Conservation (phyloP, 805 yeast species). For the Nakazawaea holstii region DNA sequence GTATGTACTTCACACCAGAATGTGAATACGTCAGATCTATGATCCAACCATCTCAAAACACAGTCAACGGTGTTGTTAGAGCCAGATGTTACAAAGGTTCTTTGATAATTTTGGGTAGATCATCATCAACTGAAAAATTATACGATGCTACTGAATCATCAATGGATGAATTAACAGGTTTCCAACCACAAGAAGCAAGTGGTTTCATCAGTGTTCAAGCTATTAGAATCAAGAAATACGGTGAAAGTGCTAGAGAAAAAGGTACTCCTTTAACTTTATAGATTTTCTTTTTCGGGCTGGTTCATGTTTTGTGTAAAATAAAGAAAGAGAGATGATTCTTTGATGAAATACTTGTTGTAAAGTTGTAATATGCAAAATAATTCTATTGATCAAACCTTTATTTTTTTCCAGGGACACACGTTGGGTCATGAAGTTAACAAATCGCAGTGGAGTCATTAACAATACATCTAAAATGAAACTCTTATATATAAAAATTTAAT, state of each 20-base stretch:
- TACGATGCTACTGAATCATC: slow-evolving; percentile 98
- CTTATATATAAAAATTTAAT: too few relatives aligned
- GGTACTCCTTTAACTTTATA: slow-evolving; percentile 49
- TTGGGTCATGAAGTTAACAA: background rate
- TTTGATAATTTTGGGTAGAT: slow-evolving; percentile 83
- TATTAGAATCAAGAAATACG: slow-evolving; percentile 96
- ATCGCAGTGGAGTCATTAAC: background rate
- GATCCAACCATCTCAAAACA: slow-evolving; percentile 91
- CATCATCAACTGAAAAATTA: slow-evolving; percentile 89
- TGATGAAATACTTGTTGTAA: too few relatives aligned
- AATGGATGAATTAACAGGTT: slow-evolving; percentile 98
- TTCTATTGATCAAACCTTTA: too few relatives aligned
- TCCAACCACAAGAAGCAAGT: slow-evolving; percentile 93
- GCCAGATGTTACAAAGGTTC: slow-evolving; percentile 91
- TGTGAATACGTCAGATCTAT: slow-evolving; percentile 91
- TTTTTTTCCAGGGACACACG: too few relatives aligned
- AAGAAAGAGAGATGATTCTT: too few relatives aligned
- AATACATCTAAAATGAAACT: too few relatives aligned
- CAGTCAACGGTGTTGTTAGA: slow-evolving; percentile 96
- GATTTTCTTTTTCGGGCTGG: slow-evolving; percentile 1
- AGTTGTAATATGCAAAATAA: too few relatives aligned
- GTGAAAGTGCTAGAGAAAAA: slow-evolving; percentile 86
- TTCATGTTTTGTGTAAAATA: too few relatives aligned
- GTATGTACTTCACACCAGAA: slow-evolving; percentile 97
- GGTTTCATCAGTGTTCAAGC: slow-evolving; percentile 98